Percentiles rank a stretch among this genome's conserved stretches.
Evolutionary conservation across 306 rosid genomes (phyloP).

Genomic region (Dalbergia cochinchinensis): DNA sequence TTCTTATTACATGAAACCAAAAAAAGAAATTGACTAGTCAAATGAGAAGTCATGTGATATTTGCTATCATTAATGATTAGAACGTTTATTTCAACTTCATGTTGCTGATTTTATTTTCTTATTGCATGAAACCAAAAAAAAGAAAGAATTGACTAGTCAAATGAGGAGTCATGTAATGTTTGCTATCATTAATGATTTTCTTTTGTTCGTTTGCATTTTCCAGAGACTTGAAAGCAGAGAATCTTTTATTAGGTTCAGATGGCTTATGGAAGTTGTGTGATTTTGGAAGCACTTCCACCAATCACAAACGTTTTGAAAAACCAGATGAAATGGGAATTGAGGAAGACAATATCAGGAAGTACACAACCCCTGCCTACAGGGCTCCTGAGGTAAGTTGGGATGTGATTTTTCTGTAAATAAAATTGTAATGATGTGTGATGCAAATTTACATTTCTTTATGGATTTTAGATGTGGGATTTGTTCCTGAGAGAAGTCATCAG

Average conservation of each 20-base stretch:
- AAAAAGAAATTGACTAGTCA: conserved; percentile 10
- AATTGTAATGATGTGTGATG: conserved; percentile 2
- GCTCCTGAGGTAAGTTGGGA: conserved; percentile 79
- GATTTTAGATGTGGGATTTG: conserved; percentile 94
- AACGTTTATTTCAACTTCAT: conserved; percentile 12
- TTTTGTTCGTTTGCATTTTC: conserved; percentile 27
- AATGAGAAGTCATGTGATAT: not conserved
- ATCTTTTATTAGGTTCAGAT: conserved; percentile 80
- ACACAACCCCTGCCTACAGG: conserved; percentile 98
- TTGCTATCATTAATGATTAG: not conserved
- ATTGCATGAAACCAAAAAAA: conserved; percentile 5
- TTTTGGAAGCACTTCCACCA: conserved; percentile 93
- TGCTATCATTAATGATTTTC: conserved; percentile 8
- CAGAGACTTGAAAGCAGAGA: conserved; percentile 97
- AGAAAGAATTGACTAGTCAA: conserved; percentile 13
- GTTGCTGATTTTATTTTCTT: not conserved
- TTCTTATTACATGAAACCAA: too few species aligned
- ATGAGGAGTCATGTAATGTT: not conserved
- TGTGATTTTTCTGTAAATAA: conserved; percentile 33
- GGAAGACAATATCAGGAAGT: conserved; percentile 98
- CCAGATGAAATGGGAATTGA: conserved; percentile 99
- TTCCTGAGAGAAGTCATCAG: conserved; percentile 84
- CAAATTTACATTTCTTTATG: conserved; percentile 39
- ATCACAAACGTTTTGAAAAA: conserved; percentile 93
- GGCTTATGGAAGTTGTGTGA: conserved; percentile 97